phyloP scores from a whole-genome alignment of 257 asterid species.

The Solanum bulbocastanum region DNA sequence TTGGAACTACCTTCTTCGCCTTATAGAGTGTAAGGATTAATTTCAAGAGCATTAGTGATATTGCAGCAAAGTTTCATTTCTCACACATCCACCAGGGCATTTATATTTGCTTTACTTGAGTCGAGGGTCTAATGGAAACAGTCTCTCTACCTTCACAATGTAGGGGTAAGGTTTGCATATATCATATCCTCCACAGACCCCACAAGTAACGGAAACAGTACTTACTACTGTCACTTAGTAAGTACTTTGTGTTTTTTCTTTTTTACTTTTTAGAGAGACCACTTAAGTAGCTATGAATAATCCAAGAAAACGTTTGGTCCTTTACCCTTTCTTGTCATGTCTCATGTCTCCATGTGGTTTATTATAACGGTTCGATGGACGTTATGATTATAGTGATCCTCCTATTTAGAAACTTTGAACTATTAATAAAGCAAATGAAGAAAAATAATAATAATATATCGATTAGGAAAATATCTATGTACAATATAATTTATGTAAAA shows the following conservation, averaged over 20 bases:
- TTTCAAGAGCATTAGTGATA: not conserved
- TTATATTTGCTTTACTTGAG: not conserved
- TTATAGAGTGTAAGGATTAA: not conserved
- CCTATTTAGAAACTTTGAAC: not conserved
- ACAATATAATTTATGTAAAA: not conserved
- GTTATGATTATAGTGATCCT: not conserved
- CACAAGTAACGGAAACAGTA: too few relatives aligned
- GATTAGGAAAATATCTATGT: not conserved
- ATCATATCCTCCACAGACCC: too few relatives aligned
- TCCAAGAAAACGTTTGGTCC: not conserved
- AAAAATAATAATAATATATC: not conserved
- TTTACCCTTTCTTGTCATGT: not conserved
- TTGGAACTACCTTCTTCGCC: slow-evolving; percentile 50
- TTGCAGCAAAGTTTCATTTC: not conserved
- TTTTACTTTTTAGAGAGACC: not conserved
- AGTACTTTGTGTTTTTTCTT: not conserved
- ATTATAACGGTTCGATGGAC: not conserved
- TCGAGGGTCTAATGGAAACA: not conserved
- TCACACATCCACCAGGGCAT: not conserved
- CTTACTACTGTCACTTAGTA: not conserved
- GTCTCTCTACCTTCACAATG: not conserved
- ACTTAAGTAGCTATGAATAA: not conserved
- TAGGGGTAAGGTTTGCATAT: not conserved
- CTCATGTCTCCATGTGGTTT: not conserved
- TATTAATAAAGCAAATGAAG: not conserved